A percentile compares a stretch with the other conserved stretches of the same genome.
Evolutionary conservation across 2,329 filamentous ascomycete species (phyloP).

Genomic region (Parastagonospora avenae): DNA sequence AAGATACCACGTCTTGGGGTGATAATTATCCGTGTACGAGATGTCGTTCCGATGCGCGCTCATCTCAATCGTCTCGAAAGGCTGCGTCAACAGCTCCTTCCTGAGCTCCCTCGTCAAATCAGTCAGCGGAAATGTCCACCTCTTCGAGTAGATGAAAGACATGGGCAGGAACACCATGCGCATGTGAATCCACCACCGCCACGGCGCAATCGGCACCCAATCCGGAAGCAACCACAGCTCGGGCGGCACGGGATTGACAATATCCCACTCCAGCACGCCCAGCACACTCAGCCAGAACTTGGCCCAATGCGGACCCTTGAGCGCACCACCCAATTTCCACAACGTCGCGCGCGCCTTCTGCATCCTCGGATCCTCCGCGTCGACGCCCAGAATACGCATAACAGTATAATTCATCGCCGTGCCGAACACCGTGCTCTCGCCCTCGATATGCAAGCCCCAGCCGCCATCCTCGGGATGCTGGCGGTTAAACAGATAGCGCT

Average conservation of each 20-base stretch:
- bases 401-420: conserved; percentile 86
- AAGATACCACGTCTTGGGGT: conserved; percentile 86
- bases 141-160: conserved; percentile 85
- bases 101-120: conserved; percentile 73
- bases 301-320: conserved; percentile 89
- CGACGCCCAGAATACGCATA: conserved; percentile 80
- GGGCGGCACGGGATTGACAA: conserved; percentile 91
- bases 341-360: conserved; percentile 81
- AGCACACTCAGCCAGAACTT: conserved; percentile 93
- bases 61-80: conserved; percentile 81
- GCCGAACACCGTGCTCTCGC: conserved; percentile 88
- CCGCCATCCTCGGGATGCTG: conserved; percentile 89
- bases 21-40: conserved; percentile 80
- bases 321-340: conserved; percentile 83
- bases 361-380: conserved; percentile 82
- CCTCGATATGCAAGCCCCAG: conserved; percentile 96
- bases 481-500: conserved; percentile 85
- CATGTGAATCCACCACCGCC: conserved; percentile 98
- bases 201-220: conserved; percentile 87
- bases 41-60: conserved; percentile 80
- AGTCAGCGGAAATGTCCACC: conserved; percentile 77
- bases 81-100: conserved; percentile 80
- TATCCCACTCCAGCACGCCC: conserved; percentile 84
- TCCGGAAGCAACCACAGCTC: conserved; percentile 93
- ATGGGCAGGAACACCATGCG: conserved; percentile 95